Evolutionary conservation across 2,329 filamentous ascomycete genomes (phyloP).

Genomic region (Aureobasidium sp.): DNA sequence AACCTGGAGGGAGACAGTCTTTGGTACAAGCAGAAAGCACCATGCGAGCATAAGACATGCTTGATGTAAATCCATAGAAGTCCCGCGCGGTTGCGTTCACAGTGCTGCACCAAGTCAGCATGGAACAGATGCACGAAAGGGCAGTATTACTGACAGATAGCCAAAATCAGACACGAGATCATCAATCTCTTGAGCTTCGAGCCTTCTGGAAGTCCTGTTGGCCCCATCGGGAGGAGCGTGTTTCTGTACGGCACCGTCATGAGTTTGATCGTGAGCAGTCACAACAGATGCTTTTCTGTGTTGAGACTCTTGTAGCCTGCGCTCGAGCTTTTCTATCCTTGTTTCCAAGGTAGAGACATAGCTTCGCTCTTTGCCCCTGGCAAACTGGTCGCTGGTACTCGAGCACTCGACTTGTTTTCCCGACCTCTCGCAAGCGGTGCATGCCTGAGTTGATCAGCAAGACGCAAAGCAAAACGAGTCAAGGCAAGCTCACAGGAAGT

Average conservation of each 20-base stretch:
- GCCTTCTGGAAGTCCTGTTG: conserved; percentile 39
- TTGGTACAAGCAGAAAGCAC: conserved; percentile 76
- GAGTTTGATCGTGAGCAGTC: conserved; percentile 47
- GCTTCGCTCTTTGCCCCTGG: conserved; percentile 87
- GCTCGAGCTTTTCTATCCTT: conserved; percentile 79
- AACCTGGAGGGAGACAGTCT: conserved; percentile 56
- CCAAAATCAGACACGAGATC: conserved; percentile 90
- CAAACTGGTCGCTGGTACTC: conserved; percentile 91
- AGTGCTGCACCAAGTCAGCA: conserved; percentile 46
- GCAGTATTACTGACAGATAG: conserved; percentile 55
- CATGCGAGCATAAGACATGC: conserved; percentile 86
- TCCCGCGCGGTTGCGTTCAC: conserved; percentile 92
- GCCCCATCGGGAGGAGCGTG: not conserved
- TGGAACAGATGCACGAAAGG: not conserved
- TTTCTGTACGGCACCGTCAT: not conserved
- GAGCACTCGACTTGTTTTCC: conserved; percentile 82
- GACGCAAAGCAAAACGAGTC: not conserved
- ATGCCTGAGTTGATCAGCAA: conserved; percentile 43
- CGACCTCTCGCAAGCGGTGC: conserved; percentile 88
- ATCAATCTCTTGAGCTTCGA: conserved; percentile 80
- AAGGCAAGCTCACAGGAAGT: conserved; percentile 46
- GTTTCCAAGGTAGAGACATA: conserved; percentile 95
- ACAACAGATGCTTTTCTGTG: conserved; percentile 64
- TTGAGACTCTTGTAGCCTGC: conserved; percentile 56
- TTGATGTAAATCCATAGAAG: conserved; percentile 78